Base-by-base conservation (phyloP, 2,329 filamentous ascomycete species). In the Venturia asperata region DNA sequence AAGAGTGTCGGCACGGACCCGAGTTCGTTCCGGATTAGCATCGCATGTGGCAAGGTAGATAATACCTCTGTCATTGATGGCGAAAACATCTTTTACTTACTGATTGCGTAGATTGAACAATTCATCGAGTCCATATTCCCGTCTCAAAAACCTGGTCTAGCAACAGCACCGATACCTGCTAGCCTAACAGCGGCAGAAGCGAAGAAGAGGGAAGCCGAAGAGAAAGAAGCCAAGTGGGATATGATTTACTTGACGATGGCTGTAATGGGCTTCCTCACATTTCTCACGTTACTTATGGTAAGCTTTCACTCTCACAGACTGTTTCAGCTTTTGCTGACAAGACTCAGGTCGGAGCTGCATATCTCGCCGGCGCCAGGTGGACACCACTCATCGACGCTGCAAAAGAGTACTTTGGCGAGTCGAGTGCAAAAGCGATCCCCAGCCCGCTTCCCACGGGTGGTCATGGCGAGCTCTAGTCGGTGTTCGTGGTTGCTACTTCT, bases 81-180 rank as follows among this genome's bases (percentile, higher is more conserved):
- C 24, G 17, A 39, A 30, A 4, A 34, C 1, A n/a, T 64, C 24
- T 56, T 65, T 67, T 19, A 67, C 55, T n/a, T 39, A 30, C n/a
- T n/a, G n/a, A n/a, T n/a, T n/a, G n/a, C 3, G 17, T 71, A 94
- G 89, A 90, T 96, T 69, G 92, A 97, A 76, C 90, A 94, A 80
- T 96, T 96, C 75, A 96, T 97, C 74, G 93, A 97, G 77, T 87
- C 87, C 5, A 86, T 97, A 70, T 97, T 92, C 85, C 94, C 94
- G 3, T 84, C 85, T 10, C 91, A 96, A 76, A 86, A 90, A 68
- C 84, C 89, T 56, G 87, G 88, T 72, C 77, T 79, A 34, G 64
- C 66, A 47, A 3, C 15, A 62, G 34, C 24, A 34, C 49, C 19
- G 66, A 41, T 41, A 9, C 67, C 64, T 69, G 70, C 27, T 34